These are phyloP conservation scores for Helotiales sp. DNA, from an alignment of 2,329 filamentous ascomycete genomes.

Conservation along the genomic window DNA sequence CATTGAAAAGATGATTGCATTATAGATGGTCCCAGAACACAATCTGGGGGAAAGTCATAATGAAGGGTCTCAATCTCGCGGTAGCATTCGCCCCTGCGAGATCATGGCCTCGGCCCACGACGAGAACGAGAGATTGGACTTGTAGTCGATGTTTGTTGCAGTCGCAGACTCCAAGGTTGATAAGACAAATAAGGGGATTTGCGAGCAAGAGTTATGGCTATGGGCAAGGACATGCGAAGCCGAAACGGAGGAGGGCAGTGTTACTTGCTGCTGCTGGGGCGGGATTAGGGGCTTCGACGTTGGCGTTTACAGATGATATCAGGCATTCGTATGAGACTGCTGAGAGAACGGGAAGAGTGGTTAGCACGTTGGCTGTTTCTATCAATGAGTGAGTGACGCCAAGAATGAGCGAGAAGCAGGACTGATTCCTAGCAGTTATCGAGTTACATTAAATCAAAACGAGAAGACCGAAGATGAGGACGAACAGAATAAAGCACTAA, in stretches of 20 bases:
- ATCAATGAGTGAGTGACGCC: conserved; percentile 77
- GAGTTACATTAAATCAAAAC: conserved; percentile 73
- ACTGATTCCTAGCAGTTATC: conserved; percentile 63
- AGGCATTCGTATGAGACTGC: conserved; percentile 74
- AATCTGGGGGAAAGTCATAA: conserved; percentile 6
- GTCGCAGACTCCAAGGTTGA: conserved; percentile 4
- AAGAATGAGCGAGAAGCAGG: not conserved
- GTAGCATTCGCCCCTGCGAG: conserved; percentile 8
- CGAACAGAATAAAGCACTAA: conserved; percentile 68
- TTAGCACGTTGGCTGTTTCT: conserved; percentile 70
- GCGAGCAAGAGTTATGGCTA: conserved; percentile 11
- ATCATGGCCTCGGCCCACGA: not conserved
- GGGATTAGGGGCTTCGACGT: conserved; percentile 26
- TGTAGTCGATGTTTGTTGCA: conserved; percentile 29
- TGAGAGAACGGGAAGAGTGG: conserved; percentile 78
- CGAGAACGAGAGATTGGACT: conserved; percentile 24
- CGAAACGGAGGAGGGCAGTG: conserved; percentile 18
- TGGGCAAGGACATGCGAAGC: conserved; percentile 1
- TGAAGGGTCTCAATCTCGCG: conserved; percentile 30
- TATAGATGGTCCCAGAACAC: not conserved
- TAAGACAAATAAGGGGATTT: conserved; percentile 1
- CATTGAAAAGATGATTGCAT: not conserved
- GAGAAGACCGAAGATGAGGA: conserved; percentile 61
- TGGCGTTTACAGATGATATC: conserved; percentile 67
- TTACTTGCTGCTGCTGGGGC: conserved; percentile 26